Evolutionary conservation across 2,329 filamentous ascomycete species (phyloP).

Genomic region (Alternaria angustiovoidea): DNA sequence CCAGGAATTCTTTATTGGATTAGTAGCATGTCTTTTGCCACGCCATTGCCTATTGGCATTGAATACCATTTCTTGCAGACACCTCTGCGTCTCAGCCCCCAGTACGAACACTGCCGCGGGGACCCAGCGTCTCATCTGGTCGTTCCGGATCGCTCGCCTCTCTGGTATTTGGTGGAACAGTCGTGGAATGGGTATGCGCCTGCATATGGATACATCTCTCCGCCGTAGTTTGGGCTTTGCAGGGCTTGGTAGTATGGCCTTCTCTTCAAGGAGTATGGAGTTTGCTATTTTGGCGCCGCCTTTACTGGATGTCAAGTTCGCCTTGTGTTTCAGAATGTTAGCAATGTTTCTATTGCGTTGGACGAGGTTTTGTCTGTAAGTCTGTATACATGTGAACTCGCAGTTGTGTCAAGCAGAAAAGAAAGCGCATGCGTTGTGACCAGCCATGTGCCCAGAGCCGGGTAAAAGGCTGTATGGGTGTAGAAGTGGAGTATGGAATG

Average conservation of each 20-base stretch:
- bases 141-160: constrained; percentile 23
- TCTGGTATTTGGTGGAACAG: constrained; percentile 12
- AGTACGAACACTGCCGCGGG: constrained; percentile 41
- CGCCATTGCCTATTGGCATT: constrained; percentile 5
- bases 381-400: not conserved
- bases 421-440: not conserved
- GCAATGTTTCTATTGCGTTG: not conserved
- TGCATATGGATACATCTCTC: constrained; percentile 1
- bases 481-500: not conserved
- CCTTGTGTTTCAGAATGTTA: not conserved
- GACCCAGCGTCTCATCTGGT: constrained; percentile 32
- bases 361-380: not conserved
- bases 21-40: not conserved
- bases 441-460: not conserved
- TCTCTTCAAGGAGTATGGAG: not conserved
- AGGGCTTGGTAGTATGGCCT: not conserved
- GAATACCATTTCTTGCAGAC: constrained; percentile 34
- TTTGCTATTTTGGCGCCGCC: not conserved
- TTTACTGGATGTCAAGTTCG: no score
- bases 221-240: constrained; percentile 3
- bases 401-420: not conserved
- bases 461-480: not conserved
- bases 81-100: constrained; percentile 42
- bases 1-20: constrained; percentile 32
- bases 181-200: not conserved